These are phyloP conservation scores for Saccharomycopsis crataegensis DNA, from an alignment of 1,139 yeast genomes.

Conservation along the genomic window DNA sequence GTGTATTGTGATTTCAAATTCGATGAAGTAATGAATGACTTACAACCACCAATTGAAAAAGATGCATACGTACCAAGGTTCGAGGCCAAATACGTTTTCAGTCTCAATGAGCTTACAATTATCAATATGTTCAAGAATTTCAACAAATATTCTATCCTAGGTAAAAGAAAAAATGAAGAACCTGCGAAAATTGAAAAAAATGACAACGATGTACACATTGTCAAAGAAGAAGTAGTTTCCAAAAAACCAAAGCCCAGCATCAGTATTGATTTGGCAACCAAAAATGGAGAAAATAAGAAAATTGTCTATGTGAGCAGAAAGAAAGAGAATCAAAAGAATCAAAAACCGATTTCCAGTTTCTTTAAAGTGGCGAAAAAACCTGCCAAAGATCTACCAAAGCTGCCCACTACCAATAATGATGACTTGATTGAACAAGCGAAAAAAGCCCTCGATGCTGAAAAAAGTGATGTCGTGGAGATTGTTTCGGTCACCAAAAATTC, in stretches of 20 bases:
- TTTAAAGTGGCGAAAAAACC: constrained; percentile 22
- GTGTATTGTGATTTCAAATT: constrained; percentile 59
- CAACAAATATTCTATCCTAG: constrained; percentile 15
- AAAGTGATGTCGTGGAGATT: background rate
- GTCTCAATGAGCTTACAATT: constrained; percentile 45
- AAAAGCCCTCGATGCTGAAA: background rate
- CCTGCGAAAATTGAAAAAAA: background rate
- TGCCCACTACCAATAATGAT: background rate
- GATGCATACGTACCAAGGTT: constrained; percentile 31
- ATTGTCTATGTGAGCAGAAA: constrained; percentile 24
- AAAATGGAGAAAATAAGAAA: constrained; percentile 2
- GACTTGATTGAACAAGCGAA: constrained; percentile 4
- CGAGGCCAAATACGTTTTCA: constrained; percentile 51
- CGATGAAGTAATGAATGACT: constrained; percentile 11
- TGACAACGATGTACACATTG: background rate
- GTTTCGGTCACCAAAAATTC: background rate
- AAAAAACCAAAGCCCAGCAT: background rate
- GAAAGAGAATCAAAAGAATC: constrained; percentile 20
- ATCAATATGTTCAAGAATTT: constrained; percentile 39
- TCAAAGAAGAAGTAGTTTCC: background rate
- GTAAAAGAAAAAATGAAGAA: constrained; percentile 19
- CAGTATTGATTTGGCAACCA: background rate
- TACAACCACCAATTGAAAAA: background rate
- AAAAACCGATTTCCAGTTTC: constrained; percentile 26
- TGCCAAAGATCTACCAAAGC: background rate